phyloP scores from a whole-genome alignment of 768 basidiomycete genomes.

The Hygrocybe coccinea region DNA sequence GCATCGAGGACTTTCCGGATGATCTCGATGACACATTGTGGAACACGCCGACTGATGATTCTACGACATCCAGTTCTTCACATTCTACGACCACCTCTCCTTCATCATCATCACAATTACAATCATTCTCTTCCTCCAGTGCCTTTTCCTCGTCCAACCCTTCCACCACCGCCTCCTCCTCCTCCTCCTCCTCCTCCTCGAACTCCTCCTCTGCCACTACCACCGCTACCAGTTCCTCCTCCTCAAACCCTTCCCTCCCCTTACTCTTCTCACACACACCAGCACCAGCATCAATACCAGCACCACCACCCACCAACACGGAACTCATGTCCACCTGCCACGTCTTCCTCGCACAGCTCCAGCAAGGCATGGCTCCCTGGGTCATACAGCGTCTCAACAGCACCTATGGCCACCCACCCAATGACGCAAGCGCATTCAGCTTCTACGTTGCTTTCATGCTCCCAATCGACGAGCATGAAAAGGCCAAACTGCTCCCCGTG shows the following conservation, averaged over 20 bases:
- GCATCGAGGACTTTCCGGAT: conserved; percentile 35
- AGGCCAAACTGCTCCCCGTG: conserved; percentile 80
- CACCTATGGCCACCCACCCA: conserved; percentile 73
- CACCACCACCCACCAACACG: conserved; percentile 26
- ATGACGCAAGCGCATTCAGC: conserved; percentile 65
- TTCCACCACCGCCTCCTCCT: background rate
- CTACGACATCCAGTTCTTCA: background rate
- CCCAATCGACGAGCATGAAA: conserved; percentile 87
- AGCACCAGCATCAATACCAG: conserved; percentile 1
- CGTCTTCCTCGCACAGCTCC: conserved; percentile 42
- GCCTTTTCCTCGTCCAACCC: conserved; percentile 6
- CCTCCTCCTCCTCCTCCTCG: conserved; percentile 3
- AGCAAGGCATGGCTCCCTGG: conserved; percentile 82
- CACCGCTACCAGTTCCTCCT: conserved; percentile 5
- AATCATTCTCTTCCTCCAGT: background rate
- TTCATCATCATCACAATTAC: no score
- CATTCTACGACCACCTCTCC: background rate
- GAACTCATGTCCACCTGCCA: conserved; percentile 49
- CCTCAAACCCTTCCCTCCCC: conserved; percentile 10
- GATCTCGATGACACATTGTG: conserved; percentile 34
- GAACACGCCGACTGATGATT: background rate
- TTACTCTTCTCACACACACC: conserved; percentile 3
- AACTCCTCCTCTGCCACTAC: conserved; percentile 5
- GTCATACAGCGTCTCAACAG: conserved; percentile 80
- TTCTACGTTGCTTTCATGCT: conserved; percentile 91